These are phyloP conservation scores for Cornus kousa DNA, from an alignment of 148 eudicot species.

Conservation along the genomic window DNA sequence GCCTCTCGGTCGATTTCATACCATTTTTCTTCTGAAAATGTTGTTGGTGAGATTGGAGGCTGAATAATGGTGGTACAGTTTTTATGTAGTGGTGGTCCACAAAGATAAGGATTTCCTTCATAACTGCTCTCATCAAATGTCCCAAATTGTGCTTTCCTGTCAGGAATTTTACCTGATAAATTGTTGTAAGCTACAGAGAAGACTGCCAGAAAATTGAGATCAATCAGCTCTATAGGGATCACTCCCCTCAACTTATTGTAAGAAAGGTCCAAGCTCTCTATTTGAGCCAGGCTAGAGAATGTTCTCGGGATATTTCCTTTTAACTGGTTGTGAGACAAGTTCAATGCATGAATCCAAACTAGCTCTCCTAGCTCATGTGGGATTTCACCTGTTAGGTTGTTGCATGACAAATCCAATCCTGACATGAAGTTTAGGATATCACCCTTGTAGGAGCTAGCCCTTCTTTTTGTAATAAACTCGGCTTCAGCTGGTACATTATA, in stretches of 20 bases:
- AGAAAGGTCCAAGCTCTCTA: too few species aligned
- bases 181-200: neutral
- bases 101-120: neutral
- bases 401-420: constrained; percentile 15
- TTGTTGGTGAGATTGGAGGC: neutral
- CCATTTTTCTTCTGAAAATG: neutral
- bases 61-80: neutral
- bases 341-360: neutral
- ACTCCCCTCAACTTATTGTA: too few species aligned
- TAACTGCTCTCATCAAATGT: neutral
- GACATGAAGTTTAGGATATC: constrained; percentile 8
- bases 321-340: neutral
- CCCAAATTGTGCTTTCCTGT: constrained; percentile 1
- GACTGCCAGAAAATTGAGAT: too few species aligned
- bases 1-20: neutral
- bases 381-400: constrained; percentile 7
- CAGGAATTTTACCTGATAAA: neutral
- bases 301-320: neutral
- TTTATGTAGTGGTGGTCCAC: neutral
- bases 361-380: neutral
- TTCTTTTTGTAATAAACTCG: constrained; percentile 1
- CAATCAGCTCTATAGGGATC: too few species aligned
- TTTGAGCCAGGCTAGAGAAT: neutral
- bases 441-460: neutral
- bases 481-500: neutral